Evolutionary conservation across 225 moss, liverwort and hornwort genomes (phyloP).

Genomic region (Marchantia paleacea): DNA sequence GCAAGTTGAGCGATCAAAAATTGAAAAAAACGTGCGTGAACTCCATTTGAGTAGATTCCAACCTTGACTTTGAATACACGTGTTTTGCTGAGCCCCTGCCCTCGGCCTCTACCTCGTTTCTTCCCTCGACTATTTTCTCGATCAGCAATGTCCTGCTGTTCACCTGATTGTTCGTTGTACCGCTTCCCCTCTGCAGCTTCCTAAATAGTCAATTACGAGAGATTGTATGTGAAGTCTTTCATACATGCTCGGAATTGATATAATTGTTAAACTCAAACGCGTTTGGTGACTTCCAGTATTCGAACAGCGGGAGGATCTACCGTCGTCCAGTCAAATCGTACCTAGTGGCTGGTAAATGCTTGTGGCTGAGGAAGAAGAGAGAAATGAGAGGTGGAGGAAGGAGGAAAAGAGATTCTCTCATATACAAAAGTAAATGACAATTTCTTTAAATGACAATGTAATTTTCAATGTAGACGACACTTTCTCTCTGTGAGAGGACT

Average conservation of each 20-base stretch:
- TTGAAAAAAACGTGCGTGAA: neutral
- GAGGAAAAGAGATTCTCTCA: too few species aligned
- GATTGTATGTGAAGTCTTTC: neutral
- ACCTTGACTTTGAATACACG: constrained; percentile 45
- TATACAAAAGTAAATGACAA: too few species aligned
- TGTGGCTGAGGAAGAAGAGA: too few species aligned
- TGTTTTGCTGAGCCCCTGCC: constrained; percentile 34
- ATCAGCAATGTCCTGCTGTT: constrained; percentile 36
- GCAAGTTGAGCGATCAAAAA: neutral
- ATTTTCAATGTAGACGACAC: too few species aligned
- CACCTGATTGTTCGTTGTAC: constrained; percentile 29
- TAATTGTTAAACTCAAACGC: neutral
- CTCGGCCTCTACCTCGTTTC: constrained; percentile 46
- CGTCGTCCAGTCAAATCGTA: neutral
- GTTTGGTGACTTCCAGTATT: neutral
- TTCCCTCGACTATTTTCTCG: constrained; percentile 45
- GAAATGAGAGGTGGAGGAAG: too few species aligned
- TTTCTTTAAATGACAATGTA: too few species aligned
- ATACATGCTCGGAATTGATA: neutral
- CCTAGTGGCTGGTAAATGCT: too few species aligned
- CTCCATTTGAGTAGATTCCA: constrained; percentile 3
- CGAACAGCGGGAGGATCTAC: neutral
- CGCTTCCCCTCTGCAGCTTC: constrained; percentile 39
- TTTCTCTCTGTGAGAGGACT: too few species aligned
- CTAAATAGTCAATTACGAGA: constrained; percentile 15